Percentiles rank a stretch among this genome's conserved stretches.
phyloP scores from a whole-genome alignment of 2,329 filamentous ascomycete genomes.

The Fusarium globosum region DNA sequence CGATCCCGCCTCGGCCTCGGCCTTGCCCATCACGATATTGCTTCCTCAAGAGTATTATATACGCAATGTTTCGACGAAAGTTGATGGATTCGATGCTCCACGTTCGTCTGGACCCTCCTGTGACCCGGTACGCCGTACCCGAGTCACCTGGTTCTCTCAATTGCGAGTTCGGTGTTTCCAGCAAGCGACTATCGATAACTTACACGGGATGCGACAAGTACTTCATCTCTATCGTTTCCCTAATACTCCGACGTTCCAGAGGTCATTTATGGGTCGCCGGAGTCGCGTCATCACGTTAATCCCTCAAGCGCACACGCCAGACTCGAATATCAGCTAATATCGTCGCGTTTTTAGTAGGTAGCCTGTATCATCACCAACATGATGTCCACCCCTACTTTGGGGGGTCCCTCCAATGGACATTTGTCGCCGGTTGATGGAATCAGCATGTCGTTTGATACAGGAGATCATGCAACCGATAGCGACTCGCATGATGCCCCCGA shows the following conservation, averaged over 20 bases:
- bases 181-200: slow-evolving; percentile 62
- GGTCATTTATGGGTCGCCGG: slow-evolving; percentile 47
- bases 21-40: slow-evolving; percentile 51
- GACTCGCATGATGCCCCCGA: slow-evolving; percentile 80
- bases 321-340: slow-evolving; percentile 49
- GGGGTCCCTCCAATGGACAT: slow-evolving; percentile 74
- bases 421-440: slow-evolving; percentile 64
- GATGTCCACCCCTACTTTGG: slow-evolving; percentile 72
- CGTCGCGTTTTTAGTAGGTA: slow-evolving; percentile 56
- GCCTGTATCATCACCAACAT: slow-evolving; percentile 70
- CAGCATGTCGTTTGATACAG: slow-evolving; percentile 53
- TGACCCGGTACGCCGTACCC: slow-evolving; percentile 33
- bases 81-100: slow-evolving; percentile 52
- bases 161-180: slow-evolving; percentile 55
- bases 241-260: slow-evolving; percentile 28
- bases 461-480: slow-evolving; percentile 64
- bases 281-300: slow-evolving; percentile 37
- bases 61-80: slow-evolving; percentile 39
- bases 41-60: slow-evolving; percentile 43
- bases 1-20: slow-evolving; percentile 51
- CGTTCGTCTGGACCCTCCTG: slow-evolving; percentile 49
- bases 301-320: slow-evolving; percentile 29
- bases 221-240: slow-evolving; percentile 48
- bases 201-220: slow-evolving; percentile 58
- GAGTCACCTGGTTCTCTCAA: slow-evolving; percentile 51